These are phyloP conservation scores for Usnea hakonensis DNA, from an alignment of 495 filamentous ascomycete species.

Conservation along the genomic window DNA sequence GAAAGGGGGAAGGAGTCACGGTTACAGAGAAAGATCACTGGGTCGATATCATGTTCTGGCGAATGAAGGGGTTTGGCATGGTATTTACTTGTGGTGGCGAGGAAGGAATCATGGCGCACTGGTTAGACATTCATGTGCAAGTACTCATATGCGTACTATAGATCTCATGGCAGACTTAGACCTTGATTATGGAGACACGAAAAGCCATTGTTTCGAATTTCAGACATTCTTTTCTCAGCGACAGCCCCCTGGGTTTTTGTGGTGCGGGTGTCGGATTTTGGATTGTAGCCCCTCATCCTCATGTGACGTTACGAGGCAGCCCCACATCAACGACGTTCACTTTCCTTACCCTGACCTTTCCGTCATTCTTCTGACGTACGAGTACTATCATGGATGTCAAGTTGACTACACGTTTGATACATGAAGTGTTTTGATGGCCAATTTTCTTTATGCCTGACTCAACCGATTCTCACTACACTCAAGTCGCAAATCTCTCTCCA, in stretches of 20 bases:
- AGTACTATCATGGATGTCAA: background rate
- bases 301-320: too few species aligned
- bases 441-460: background rate
- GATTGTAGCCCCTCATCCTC: too few species aligned
- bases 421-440: background rate
- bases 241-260: too few species aligned
- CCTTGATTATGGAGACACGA: too few species aligned
- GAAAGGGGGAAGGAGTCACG: background rate
- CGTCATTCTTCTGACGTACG: background rate
- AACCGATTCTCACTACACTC: background rate
- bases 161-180: too few species aligned
- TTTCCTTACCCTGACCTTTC: background rate
- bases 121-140: background rate
- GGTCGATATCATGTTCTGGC: slow-evolving; percentile 11
- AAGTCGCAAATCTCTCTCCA: background rate
- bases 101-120: background rate
- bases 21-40: background rate
- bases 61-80: background rate
- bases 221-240: too few species aligned
- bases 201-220: too few species aligned
- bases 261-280: too few species aligned
- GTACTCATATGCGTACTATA: background rate
- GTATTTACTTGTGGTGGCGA: background rate
- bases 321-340: too few species aligned
- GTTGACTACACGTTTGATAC: background rate